Percentiles rank a stretch among this genome's conserved stretches.
Conservation (phyloP, 352 stramenopile genomes). For the Pythium aquatile region DNA sequence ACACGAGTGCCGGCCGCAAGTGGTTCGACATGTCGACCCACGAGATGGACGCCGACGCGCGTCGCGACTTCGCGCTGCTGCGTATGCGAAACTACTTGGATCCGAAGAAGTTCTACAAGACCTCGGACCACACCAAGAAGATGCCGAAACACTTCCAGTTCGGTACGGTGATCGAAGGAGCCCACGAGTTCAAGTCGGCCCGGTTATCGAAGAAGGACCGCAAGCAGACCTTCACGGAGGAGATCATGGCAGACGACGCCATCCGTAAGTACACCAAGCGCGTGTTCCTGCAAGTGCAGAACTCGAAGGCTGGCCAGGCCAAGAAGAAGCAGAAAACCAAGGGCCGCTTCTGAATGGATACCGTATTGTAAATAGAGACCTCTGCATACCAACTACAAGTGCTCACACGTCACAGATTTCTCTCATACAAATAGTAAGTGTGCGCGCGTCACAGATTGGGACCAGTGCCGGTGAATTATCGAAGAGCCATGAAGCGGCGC, state of each 20-base stretch:
- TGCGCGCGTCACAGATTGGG: constrained; percentile 20
- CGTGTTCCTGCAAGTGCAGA: constrained; percentile 77
- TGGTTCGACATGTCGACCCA: constrained; percentile 93
- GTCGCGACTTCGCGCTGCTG: constrained; percentile 90
- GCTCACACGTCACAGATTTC: constrained; percentile 11
- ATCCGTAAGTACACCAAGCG: constrained; percentile 87
- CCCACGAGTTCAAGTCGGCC: constrained; percentile 87
- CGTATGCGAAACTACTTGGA: constrained; percentile 95
- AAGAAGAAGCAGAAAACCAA: constrained; percentile 43
- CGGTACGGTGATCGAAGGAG: constrained; percentile 91
- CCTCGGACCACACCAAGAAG: constrained; percentile 76
- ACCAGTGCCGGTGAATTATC: constrained; percentile 4
- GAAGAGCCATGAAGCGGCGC: constrained; percentile 23
- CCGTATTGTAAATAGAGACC: constrained; percentile 22
- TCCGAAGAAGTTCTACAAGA: constrained; percentile 98
- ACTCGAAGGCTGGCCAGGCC: constrained; percentile 35
- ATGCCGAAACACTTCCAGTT: constrained; percentile 90
- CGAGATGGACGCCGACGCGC: constrained; percentile 85
- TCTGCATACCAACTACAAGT: constrained; percentile 5
- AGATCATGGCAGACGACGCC: constrained; percentile 91
- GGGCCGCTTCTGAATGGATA: constrained; percentile 19
- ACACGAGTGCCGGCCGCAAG: constrained; percentile 61
- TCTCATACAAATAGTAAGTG: constrained; percentile 1
- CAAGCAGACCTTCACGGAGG: constrained; percentile 91
- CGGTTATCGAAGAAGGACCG: constrained; percentile 92